These are phyloP conservation scores for Talaromyces pinophilus DNA, from an alignment of 2,329 filamentous ascomycete genomes.

Conservation along the genomic window DNA sequence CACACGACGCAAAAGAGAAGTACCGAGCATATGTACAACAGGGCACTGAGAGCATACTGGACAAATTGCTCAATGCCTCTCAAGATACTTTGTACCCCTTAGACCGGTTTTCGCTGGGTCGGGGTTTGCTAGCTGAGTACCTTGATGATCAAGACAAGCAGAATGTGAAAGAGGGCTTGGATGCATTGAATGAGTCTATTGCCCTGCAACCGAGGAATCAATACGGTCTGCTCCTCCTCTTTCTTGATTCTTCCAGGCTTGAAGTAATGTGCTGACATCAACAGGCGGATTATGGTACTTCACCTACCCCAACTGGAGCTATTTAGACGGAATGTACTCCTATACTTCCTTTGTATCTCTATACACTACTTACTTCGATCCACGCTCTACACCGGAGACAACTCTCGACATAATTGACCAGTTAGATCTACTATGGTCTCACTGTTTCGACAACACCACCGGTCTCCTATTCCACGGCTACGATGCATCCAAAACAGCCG, in stretches of 20 bases:
- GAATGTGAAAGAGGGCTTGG: constrained; percentile 24
- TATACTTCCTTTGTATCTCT: constrained; percentile 47
- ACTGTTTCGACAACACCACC: constrained; percentile 44
- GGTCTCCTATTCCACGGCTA: constrained; percentile 58
- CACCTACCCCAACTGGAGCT: constrained; percentile 54
- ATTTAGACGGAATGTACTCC: constrained; percentile 57
- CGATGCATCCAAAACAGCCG: constrained; percentile 51
- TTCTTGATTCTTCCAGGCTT: not conserved
- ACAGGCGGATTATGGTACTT: constrained; percentile 28
- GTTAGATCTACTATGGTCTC: constrained; percentile 49
- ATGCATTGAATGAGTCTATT: constrained; percentile 27
- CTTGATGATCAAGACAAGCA: constrained; percentile 17
- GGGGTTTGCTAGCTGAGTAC: constrained; percentile 27
- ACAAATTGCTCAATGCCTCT: constrained; percentile 26
- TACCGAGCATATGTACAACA: constrained; percentile 28
- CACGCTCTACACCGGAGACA: constrained; percentile 39
- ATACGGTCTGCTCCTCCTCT: constrained; percentile 4
- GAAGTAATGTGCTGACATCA: not conserved
- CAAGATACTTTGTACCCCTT: constrained; percentile 27
- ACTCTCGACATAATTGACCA: constrained; percentile 52
- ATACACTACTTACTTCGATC: constrained; percentile 41
- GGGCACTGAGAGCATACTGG: constrained; percentile 28
- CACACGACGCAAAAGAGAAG: constrained; percentile 22
- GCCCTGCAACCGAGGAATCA: constrained; percentile 28
- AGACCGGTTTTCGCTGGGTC: constrained; percentile 28